These are phyloP conservation scores for Lasiodiplodia citricola DNA, from an alignment of 2,329 filamentous ascomycete genomes.

Conservation along the genomic window DNA sequence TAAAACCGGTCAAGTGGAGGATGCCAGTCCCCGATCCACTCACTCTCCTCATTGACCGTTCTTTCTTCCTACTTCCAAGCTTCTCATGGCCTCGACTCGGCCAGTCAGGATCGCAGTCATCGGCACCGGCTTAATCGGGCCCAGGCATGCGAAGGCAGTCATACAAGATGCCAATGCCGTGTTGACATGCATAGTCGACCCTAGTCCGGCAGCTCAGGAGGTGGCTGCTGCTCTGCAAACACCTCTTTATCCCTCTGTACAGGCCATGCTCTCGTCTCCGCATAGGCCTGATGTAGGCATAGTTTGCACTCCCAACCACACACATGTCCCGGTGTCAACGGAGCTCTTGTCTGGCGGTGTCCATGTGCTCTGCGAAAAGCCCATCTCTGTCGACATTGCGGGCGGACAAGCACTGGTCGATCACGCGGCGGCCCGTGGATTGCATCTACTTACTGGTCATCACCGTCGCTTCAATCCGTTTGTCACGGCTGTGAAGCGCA, in stretches of 20 bases:
- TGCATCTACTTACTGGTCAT: conserved; percentile 62
- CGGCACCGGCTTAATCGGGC: conserved; percentile 57
- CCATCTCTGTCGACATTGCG: conserved; percentile 52
- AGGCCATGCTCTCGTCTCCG: conserved; percentile 48
- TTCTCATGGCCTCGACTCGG: conserved; percentile 20
- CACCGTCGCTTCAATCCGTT: conserved; percentile 66
- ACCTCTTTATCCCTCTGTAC: conserved; percentile 48
- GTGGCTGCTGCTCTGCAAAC: conserved; percentile 47
- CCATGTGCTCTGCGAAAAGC: conserved; percentile 65
- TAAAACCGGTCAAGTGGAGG: not conserved
- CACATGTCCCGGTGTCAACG: conserved; percentile 59
- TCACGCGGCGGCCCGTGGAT: conserved; percentile 32
- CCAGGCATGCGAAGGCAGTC: conserved; percentile 56
- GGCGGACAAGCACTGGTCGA: conserved; percentile 42
- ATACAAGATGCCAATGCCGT: conserved; percentile 44
- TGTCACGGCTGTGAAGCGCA: conserved; percentile 55
- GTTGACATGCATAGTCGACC: conserved; percentile 55
- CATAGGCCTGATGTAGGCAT: conserved; percentile 60
- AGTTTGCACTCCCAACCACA: conserved; percentile 65
- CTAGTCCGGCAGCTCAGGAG: conserved; percentile 44
- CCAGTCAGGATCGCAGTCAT: conserved; percentile 52
- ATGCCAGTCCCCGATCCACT: not conserved
- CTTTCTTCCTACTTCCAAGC: not conserved
- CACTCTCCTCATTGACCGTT: not conserved
- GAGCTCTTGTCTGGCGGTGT: conserved; percentile 55